These are phyloP conservation scores for Neoscytalidium dimidiatum DNA, from an alignment of 2,329 filamentous ascomycete genomes.

Conservation along the genomic window DNA sequence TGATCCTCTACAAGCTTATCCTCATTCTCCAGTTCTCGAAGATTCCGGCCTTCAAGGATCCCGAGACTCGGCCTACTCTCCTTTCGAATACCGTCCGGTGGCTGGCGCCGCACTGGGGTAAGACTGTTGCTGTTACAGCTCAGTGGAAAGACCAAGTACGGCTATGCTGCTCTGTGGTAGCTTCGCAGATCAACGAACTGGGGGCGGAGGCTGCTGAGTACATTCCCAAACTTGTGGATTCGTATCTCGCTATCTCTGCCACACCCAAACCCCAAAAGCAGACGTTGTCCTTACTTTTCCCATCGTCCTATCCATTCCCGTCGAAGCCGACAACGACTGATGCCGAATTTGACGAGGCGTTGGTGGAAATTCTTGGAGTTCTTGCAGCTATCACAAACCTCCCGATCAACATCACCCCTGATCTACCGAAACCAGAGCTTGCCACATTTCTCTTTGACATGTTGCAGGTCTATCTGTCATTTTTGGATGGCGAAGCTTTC, in stretches of 20 bases:
- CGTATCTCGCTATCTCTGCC: constrained; percentile 75
- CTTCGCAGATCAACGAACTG: constrained; percentile 78
- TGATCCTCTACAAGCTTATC: constrained; percentile 88
- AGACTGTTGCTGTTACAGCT: constrained; percentile 69
- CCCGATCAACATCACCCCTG: constrained; percentile 72
- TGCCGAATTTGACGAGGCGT: constrained; percentile 76
- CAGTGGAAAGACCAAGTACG: constrained; percentile 93
- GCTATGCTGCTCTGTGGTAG: constrained; percentile 88
- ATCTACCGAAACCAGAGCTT: constrained; percentile 73
- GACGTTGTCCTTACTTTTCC: constrained; percentile 83
- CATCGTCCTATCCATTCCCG: constrained; percentile 86
- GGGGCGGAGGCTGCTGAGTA: constrained; percentile 84
- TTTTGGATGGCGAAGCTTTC: constrained; percentile 86
- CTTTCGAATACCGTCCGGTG: constrained; percentile 83
- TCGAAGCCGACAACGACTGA: constrained; percentile 63
- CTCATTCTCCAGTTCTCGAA: constrained; percentile 90
- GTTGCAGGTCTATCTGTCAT: constrained; percentile 83
- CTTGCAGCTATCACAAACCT: constrained; percentile 80
- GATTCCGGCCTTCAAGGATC: constrained; percentile 76
- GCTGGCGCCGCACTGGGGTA: constrained; percentile 93
- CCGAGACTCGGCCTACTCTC: constrained; percentile 72
- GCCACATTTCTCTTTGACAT: constrained; percentile 74
- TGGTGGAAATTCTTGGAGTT: constrained; percentile 86
- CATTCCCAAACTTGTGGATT: constrained; percentile 86
- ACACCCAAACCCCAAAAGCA: constrained; percentile 61